Conservation (phyloP, 2,329 filamentous ascomycete species). For the Madurella fahalii region DNA sequence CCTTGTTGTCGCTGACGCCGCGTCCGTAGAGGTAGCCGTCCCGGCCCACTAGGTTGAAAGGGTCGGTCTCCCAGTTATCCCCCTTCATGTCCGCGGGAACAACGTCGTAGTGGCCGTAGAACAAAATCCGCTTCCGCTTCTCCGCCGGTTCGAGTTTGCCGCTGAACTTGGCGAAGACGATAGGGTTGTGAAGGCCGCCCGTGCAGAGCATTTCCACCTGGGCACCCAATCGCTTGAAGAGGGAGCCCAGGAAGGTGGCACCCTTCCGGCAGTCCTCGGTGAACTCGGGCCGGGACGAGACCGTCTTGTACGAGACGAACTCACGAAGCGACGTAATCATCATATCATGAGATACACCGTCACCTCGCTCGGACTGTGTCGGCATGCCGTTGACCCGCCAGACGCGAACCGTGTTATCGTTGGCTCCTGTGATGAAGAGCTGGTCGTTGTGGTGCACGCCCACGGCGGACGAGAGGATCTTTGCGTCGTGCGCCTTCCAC, state of each 20-base stretch:
- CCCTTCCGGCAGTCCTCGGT: slow-evolving; percentile 89
- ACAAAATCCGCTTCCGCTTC: slow-evolving; percentile 79
- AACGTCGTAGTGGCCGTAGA: slow-evolving; percentile 98
- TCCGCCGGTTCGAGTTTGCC: slow-evolving; percentile 64
- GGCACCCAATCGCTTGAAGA: slow-evolving; percentile 90
- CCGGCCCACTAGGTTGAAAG: slow-evolving; percentile 82
- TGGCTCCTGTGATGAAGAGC: slow-evolving; percentile 93
- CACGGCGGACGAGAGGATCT: slow-evolving; percentile 79
- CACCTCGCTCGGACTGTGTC: slow-evolving; percentile 34
- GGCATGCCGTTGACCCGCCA: slow-evolving; percentile 66
- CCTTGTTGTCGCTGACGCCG: slow-evolving; percentile 97
- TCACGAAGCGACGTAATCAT: slow-evolving; percentile 71
- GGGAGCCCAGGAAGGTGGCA: slow-evolving; percentile 80
- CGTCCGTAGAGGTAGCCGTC: slow-evolving; percentile 93
- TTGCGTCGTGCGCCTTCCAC: slow-evolving; percentile 68
- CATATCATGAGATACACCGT: slow-evolving; percentile 46
- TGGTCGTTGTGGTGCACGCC: slow-evolving; percentile 65
- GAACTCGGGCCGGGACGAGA: slow-evolving; percentile 82
- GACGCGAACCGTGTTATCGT: slow-evolving; percentile 82
- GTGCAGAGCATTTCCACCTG: slow-evolving; percentile 87
- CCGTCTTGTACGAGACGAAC: slow-evolving; percentile 87
- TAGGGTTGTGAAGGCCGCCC: slow-evolving; percentile 70
- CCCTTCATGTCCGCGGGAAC: slow-evolving; percentile 82
- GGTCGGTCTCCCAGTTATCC: slow-evolving; percentile 80
- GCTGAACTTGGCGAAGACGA: slow-evolving; percentile 87